These are phyloP conservation scores for Scleroderma citrinum DNA, from an alignment of 768 basidiomycete species.

Conservation along the genomic window DNA sequence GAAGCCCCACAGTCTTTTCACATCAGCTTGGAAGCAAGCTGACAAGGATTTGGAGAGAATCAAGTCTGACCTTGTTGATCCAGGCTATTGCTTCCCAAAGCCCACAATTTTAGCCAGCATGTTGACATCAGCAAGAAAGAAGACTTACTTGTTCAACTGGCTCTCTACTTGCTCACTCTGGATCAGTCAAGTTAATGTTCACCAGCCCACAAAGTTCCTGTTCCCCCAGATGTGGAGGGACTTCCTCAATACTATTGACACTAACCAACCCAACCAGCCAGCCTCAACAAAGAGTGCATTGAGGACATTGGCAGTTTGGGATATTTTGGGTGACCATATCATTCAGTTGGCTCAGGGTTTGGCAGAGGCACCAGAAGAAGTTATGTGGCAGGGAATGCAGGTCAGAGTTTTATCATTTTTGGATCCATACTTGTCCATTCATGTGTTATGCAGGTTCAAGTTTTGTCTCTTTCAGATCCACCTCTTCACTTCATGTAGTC, in stretches of 20 bases:
- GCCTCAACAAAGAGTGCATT: background rate
- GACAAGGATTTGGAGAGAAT: background rate
- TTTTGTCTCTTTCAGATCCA: too few relatives aligned
- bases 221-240: constrained; percentile 5
- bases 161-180: constrained; percentile 3
- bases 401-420: too few relatives aligned
- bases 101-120: background rate
- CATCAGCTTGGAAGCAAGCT: background rate
- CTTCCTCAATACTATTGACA: constrained; percentile 3
- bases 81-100: constrained; percentile 9
- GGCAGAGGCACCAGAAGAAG: too few relatives aligned
- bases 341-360: constrained; percentile 12
- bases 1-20: background rate
- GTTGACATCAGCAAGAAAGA: background rate
- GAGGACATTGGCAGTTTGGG: background rate
- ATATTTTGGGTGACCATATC: constrained; percentile 2
- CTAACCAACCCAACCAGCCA: background rate
- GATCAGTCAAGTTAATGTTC: constrained; percentile 6
- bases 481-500: too few relatives aligned
- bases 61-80: background rate
- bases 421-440: too few relatives aligned
- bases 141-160: constrained; percentile 8
- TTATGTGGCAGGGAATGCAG: too few relatives aligned
- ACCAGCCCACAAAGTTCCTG: constrained; percentile 2
- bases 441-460: too few relatives aligned